Base-by-base conservation (phyloP, 805 yeast genomes). In the Candida dajiaensis region DNA sequence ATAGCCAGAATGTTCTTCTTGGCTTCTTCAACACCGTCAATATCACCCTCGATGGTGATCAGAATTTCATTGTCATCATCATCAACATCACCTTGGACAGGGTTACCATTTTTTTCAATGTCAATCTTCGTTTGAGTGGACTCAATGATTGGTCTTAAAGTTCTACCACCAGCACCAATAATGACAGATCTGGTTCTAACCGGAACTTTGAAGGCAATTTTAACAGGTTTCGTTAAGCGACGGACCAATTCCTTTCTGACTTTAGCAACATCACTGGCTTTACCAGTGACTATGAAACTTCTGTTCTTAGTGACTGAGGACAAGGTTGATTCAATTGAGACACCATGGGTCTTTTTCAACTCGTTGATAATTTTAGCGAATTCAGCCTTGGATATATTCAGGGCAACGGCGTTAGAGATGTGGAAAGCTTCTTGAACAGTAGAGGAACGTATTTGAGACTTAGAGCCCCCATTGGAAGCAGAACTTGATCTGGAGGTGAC, bases 81-180 rank as follows among this genome's bases (percentile, higher is more conserved):
- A 52, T 82, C 88, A 28, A 76, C 82, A 46, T 72, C 78, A 33
- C 62, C 72, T 36, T 73, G 67, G 39, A 64, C 66, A 23, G 66
- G 65, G 25, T 61, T 61, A 16, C 53, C 54, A n/a, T 61, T 59
- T 44, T 64, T 69, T 43, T 81, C 84, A 57, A 90, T 81, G 57
- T 86, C 86, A 54, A 90, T 79, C 54, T 74, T 85, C 44, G 81
- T 81, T 42, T 79, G 83, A 42, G 86, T 76, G 33, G 76, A 71
- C 44, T 76, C 84, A 42, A 85, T 74, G 53, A 90, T 86, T 48
- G 94, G 90, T 64, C 81, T 86, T 66, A 90, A 78, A 50, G 74
- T 83, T 56, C 75, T 77, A 63, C 98, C 98, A 63, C 83, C 86
- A 39, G 90, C 76, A 49, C 98, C 98, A 67, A 90, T 90, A 48